Conservation (phyloP, 345 rosid species). For the Lenwebbia sp. region DNA sequence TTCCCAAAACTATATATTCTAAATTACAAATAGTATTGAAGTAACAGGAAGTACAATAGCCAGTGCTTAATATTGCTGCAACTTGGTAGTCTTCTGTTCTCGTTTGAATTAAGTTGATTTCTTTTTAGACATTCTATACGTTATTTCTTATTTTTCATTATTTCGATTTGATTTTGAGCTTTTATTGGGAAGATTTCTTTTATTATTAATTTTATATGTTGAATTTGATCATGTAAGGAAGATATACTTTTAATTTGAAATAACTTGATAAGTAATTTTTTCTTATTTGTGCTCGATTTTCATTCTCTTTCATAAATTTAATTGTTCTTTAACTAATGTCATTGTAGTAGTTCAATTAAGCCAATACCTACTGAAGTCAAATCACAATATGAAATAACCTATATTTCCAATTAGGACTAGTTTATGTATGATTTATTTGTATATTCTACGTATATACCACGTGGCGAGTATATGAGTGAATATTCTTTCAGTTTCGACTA, state of each 20-base stretch:
- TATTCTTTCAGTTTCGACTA: background rate
- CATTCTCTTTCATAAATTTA: background rate
- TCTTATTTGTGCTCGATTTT: background rate
- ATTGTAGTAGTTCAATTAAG: background rate
- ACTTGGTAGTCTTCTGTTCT: too few species aligned
- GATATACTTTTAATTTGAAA: background rate
- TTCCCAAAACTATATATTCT: too few species aligned
- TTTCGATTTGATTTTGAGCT: too few species aligned
- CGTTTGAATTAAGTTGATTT: too few species aligned
- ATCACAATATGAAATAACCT: background rate
- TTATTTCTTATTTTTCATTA: too few species aligned
- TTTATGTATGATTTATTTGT: background rate
- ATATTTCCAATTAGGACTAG: background rate
- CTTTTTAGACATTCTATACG: too few species aligned
- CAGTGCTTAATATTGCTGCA: too few species aligned
- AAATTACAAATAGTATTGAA: too few species aligned
- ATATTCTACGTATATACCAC: background rate
- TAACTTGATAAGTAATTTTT: background rate
- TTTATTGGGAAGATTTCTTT: background rate
- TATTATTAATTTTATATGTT: background rate
- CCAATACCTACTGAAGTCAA: background rate
- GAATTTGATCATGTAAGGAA: background rate
- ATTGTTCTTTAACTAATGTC: too few species aligned
- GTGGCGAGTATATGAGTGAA: accelerated
- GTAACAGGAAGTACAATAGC: too few species aligned